Evolutionary conservation across 345 rosid species (phyloP).

Genomic region (Populus simonii): DNA sequence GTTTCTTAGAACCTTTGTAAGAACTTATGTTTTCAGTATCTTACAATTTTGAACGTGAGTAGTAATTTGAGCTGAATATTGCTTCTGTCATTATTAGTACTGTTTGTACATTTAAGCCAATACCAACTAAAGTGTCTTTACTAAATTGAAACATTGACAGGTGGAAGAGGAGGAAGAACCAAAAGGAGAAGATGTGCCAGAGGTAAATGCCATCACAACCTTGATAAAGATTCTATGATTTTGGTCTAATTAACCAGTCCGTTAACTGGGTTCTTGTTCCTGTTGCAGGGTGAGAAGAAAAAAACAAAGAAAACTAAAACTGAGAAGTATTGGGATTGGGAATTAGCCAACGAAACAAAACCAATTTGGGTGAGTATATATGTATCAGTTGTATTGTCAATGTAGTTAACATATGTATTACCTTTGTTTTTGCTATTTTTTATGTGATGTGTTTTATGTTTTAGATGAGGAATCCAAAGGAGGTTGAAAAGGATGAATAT

Average conservation of each 20-base stretch:
- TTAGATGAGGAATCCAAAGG: conserved; percentile 83
- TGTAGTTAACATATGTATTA: neutral
- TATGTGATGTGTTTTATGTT: neutral
- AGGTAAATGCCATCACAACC: conserved; percentile 42
- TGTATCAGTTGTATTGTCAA: neutral
- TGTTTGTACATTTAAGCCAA: neutral
- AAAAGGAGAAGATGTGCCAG: conserved; percentile 74
- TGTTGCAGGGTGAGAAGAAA: conserved; percentile 65
- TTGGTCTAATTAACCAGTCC: neutral
- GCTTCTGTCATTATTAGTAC: neutral
- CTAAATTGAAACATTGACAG: conserved; percentile 33
- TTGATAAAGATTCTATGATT: neutral
- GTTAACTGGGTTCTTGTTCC: conserved; percentile 16
- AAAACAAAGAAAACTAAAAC: conserved; percentile 82
- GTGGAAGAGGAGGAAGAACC: conserved; percentile 88
- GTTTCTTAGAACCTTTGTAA: neutral
- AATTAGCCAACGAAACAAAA: conserved; percentile 88
- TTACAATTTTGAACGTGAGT: neutral
- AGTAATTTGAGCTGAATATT: neutral
- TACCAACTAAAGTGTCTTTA: neutral
- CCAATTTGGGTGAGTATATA: conserved; percentile 81
- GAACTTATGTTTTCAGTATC: neutral
- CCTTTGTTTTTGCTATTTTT: neutral
- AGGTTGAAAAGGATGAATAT: conserved; percentile 78
- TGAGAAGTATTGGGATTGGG: conserved; percentile 99